Evolutionary conservation across 73 alveolate genomes (phyloP).

Genomic region (Effrenium voratum): DNA sequence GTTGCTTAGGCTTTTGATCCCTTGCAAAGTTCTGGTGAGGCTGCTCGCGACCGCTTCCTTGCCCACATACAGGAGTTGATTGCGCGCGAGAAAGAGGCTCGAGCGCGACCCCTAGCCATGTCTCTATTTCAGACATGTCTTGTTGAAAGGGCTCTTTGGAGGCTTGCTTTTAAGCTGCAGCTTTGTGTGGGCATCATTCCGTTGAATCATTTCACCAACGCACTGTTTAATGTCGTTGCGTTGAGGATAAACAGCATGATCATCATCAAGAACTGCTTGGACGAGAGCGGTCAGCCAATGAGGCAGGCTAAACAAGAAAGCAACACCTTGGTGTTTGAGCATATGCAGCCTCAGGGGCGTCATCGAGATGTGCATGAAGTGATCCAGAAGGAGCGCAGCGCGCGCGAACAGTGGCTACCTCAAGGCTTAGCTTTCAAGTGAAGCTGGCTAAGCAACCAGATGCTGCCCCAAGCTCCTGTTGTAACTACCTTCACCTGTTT

Average conservation of each 20-base stretch:
- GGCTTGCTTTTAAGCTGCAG: background rate
- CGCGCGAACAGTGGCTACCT: slow-evolving; percentile 18
- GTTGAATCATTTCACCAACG: no score
- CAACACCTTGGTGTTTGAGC: background rate
- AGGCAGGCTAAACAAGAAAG: no score
- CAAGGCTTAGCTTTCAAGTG: background rate
- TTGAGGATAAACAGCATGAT: slow-evolving; percentile 21
- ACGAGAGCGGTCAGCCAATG: slow-evolving; percentile 44
- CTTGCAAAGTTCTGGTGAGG: background rate
- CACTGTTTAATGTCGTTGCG: no score
- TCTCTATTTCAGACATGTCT: no score
- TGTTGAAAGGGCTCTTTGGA: no score
- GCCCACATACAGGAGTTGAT: background rate
- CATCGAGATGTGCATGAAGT: slow-evolving; percentile 35
- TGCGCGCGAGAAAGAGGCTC: slow-evolving; percentile 39
- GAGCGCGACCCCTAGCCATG: background rate
- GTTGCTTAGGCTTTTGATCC: no score
- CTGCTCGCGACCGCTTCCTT: slow-evolving; percentile 26
- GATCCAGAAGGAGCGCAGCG: slow-evolving; percentile 33
- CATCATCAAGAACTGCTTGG: slow-evolving; percentile 39
- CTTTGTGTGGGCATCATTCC: background rate
- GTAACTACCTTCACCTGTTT: background rate
- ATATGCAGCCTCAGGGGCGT: background rate
- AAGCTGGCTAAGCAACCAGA: background rate
- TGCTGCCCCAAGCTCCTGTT: background rate